Base-by-base conservation (phyloP, 768 basidiomycete genomes). In the Termitomyces sp. region DNA sequence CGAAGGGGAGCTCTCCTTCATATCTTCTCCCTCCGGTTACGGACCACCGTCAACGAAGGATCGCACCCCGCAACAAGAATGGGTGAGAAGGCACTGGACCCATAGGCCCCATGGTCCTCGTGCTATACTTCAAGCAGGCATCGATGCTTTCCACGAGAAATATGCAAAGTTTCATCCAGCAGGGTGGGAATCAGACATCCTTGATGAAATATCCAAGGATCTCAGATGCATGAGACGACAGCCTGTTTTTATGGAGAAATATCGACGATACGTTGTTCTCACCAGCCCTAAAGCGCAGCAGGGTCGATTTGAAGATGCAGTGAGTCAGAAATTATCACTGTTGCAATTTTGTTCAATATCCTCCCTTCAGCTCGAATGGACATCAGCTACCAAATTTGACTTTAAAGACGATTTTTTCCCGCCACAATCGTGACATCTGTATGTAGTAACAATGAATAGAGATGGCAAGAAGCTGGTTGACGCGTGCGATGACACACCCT, bases 191-290 rank as follows among this genome's bases (percentile, higher is more conserved):
- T 41, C 65, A 9, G 65, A 65, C 6, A 72, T 84, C 22, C 76
- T 81, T 42, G 60, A 65, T 28, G 77, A 79, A 35, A 72, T 89
- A 41, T 64, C 68, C 2, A 65, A 69, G 17, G 82, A 86, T 58
- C 62, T 90, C 60, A 56, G 64, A 26, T 62, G 60, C 40, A 79
- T 88, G 74, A 84, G 87, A 60, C 66, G 69, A 43, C 87, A 90
- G 57, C 86, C 84, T n/a, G 67, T 62, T 22, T 71, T 89, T 35
- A 83, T 86, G 79, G 68, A 74, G 45, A 62, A 73, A 30, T 83
- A 84, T 62, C 79, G 89, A 26, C 80, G 89, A 26, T 90, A 80
- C 67, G 81, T 87, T 11, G 74, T 87, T 1, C 69, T 91, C 37
- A 75, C 65, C 61, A 70, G 72, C 46, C 63, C 68, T 43, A 66